Percentiles rank a stretch among this genome's conserved stretches.
Conservation (phyloP, 2,329 filamentous ascomycete species). For the Talaromyces amestolkiae region DNA sequence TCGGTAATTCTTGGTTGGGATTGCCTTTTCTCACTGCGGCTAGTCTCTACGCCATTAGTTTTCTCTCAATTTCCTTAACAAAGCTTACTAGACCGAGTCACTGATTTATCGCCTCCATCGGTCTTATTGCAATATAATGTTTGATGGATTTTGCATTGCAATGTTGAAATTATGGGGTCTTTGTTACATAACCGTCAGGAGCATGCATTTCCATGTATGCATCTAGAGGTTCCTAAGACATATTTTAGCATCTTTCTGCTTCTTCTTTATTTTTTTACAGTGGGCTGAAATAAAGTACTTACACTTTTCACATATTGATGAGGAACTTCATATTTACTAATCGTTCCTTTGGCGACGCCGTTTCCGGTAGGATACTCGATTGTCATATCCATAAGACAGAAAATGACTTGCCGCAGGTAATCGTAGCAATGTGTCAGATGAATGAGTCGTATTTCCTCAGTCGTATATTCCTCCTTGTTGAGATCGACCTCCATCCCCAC, state of each 20-base stretch:
- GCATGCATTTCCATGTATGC: slow-evolving; percentile 4
- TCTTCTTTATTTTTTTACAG: slow-evolving; percentile 3
- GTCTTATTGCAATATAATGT: slow-evolving; percentile 7
- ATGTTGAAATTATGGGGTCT: slow-evolving; percentile 3
- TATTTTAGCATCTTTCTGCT: slow-evolving; percentile 7
- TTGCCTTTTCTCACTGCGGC: slow-evolving; percentile 1
- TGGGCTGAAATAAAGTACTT: background rate
- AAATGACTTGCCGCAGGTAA: background rate
- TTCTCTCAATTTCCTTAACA: slow-evolving; percentile 5
- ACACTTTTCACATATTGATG: background rate
- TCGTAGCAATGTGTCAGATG: background rate
- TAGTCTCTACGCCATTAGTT: background rate
- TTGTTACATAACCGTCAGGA: slow-evolving; percentile 2
- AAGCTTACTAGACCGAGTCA: slow-evolving; percentile 5
- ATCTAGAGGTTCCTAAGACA: slow-evolving; percentile 3
- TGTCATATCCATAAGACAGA: slow-evolving; percentile 5
- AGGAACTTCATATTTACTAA: background rate
- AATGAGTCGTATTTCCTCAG: background rate
- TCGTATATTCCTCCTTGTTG: background rate
- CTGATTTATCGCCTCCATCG: background rate
- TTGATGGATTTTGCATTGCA: slow-evolving; percentile 4
- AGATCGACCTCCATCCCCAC: background rate
- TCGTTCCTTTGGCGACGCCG: background rate
- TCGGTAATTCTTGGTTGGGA: slow-evolving; percentile 4
- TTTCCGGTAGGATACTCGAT: slow-evolving; percentile 4